phyloP scores from a whole-genome alignment of 352 stramenopile genomes.

The Pythium phragmiticola region DNA sequence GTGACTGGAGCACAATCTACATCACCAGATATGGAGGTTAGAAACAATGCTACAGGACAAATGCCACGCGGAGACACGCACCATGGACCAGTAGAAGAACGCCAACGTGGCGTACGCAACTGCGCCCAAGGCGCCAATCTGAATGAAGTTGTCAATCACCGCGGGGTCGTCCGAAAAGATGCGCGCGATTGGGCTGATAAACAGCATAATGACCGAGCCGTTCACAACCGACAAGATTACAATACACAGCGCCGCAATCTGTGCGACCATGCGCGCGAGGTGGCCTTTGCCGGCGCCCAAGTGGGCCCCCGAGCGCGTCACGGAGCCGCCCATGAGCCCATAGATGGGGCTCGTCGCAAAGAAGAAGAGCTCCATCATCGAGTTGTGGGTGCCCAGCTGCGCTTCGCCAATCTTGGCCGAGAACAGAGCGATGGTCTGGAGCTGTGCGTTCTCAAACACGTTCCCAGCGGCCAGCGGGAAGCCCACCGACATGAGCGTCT shows the following conservation, averaged over 20 bases:
- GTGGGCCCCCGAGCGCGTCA: slow-evolving; percentile 64
- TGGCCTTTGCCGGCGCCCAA: slow-evolving; percentile 47
- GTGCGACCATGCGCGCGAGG: slow-evolving; percentile 47
- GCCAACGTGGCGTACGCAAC: slow-evolving; percentile 66
- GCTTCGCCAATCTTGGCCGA: slow-evolving; percentile 65
- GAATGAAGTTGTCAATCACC: slow-evolving; percentile 62
- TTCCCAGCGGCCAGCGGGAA: slow-evolving; percentile 56
- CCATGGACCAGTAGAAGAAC: slow-evolving; percentile 84
- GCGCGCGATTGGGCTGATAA: slow-evolving; percentile 41
- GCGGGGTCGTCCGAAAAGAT: slow-evolving; percentile 70
- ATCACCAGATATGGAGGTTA: neutral
- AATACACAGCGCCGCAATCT: slow-evolving; percentile 53
- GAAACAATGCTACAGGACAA: neutral
- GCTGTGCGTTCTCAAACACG: slow-evolving; percentile 80
- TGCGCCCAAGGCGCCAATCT: slow-evolving; percentile 56
- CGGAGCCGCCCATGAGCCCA: slow-evolving; percentile 56
- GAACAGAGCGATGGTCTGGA: slow-evolving; percentile 78
- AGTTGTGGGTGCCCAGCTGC: slow-evolving; percentile 75
- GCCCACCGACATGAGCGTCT: slow-evolving; percentile 47
- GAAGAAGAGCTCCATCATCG: slow-evolving; percentile 87
- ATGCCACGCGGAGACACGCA: neutral
- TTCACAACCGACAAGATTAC: slow-evolving; percentile 45
- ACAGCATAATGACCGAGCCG: slow-evolving; percentile 44
- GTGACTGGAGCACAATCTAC: slow-evolving; percentile 68
- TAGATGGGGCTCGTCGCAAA: slow-evolving; percentile 87